phyloP scores from a whole-genome alignment of 1,139 yeast genomes.

The Pichia sp. region DNA sequence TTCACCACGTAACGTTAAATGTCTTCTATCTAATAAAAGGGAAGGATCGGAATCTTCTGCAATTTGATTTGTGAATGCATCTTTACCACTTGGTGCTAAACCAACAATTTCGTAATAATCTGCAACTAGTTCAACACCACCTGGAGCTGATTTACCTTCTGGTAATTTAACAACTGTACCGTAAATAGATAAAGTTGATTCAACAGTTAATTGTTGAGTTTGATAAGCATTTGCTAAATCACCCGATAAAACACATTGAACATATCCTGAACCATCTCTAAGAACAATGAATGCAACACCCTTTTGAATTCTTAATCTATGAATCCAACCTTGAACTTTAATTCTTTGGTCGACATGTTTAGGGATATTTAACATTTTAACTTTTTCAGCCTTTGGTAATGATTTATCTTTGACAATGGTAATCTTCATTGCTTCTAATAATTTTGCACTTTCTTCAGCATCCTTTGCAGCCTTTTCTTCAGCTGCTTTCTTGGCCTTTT shows the following conservation, averaged over 20 bases:
- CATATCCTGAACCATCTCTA: constrained; percentile 90
- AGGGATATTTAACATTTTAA: constrained; percentile 56
- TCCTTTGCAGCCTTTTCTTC: constrained; percentile 55
- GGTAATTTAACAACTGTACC: constrained; percentile 83
- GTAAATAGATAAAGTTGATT: constrained; percentile 71
- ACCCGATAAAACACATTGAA: constrained; percentile 85
- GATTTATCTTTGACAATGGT: constrained; percentile 64
- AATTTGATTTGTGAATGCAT: constrained; percentile 87
- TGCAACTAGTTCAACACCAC: constrained; percentile 89
- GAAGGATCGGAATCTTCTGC: constrained; percentile 95
- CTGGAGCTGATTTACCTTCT: constrained; percentile 96
- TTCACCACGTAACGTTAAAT: constrained; percentile 92
- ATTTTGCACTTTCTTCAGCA: constrained; percentile 61
- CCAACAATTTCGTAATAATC: constrained; percentile 88
- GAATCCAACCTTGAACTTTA: constrained; percentile 88
- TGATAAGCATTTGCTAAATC: constrained; percentile 87
- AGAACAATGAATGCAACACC: constrained; percentile 85
- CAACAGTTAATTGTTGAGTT: constrained; percentile 80
- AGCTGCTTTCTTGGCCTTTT: constrained; percentile 65
- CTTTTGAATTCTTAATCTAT: constrained; percentile 87
- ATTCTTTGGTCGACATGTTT: constrained; percentile 59
- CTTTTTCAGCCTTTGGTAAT: constrained; percentile 61
- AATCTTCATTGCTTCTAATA: constrained; percentile 75
- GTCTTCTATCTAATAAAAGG: constrained; percentile 87
- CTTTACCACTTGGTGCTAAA: constrained; percentile 94